Evolutionary conservation across 2,329 filamentous ascomycete genomes (phyloP).

Genomic region (Myriosclerotinia duriaeana): DNA sequence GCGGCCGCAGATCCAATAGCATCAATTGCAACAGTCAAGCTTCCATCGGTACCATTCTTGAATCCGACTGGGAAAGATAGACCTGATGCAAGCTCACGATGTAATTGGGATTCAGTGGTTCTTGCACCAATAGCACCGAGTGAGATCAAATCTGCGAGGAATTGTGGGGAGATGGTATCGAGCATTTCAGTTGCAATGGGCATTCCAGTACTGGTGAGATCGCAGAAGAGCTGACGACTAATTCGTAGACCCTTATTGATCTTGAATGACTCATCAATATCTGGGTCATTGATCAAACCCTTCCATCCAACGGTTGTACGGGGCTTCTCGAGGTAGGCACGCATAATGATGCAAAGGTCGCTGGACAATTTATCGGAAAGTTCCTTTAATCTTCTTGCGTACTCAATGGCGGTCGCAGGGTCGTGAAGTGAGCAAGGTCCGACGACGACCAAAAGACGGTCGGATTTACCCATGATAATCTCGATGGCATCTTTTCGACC

Average conservation of each 20-base stretch:
- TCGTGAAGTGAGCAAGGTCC: conserved; percentile 98
- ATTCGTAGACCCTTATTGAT: conserved; percentile 98
- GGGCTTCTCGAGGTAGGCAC: conserved; percentile 98
- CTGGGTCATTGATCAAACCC: conserved; percentile 97
- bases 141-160: conserved; percentile 92
- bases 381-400: conserved; percentile 74
- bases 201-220: conserved; percentile 83
- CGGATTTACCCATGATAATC: conserved; percentile 45
- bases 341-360: conserved; percentile 93
- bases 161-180: conserved; percentile 97
- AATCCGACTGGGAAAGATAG: conserved; percentile 97
- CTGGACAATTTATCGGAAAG: conserved; percentile 76
- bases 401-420: conserved; percentile 82
- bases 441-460: conserved; percentile 90
- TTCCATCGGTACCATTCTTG: conserved; percentile 98
- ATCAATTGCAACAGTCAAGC: conserved; percentile 86
- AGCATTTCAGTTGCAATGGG: conserved; percentile 98
- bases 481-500: conserved; percentile 60
- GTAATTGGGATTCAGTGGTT: conserved; percentile 94
- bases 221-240: conserved; percentile 89
- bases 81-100: conserved; percentile 92
- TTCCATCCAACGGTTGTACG: conserved; percentile 99
- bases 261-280: conserved; percentile 95
- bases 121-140: conserved; percentile 93
- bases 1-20: conserved; percentile 84